Percentiles rank a stretch among this genome's conserved stretches.
Conservation (phyloP, 139 green algal species). For the Micractinium sp. region DNA sequence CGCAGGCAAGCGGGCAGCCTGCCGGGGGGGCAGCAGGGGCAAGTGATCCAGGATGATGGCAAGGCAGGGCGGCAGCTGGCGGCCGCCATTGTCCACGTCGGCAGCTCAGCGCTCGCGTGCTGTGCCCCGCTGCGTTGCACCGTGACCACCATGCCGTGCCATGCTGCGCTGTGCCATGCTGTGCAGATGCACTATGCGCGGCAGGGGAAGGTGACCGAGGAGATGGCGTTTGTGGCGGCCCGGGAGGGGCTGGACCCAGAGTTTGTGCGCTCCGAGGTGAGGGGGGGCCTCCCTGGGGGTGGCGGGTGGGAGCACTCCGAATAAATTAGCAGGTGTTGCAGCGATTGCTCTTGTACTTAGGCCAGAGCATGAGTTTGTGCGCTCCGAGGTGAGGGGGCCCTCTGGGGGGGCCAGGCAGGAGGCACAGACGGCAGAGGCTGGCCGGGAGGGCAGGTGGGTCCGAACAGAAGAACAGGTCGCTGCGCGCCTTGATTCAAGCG, state of each 20-base stretch:
- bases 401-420: no score
- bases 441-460: no score
- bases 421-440: no score
- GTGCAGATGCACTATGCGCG: slow-evolving; percentile 85
- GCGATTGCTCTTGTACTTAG: not conserved
- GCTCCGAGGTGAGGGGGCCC: slow-evolving; percentile 78
- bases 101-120: no score
- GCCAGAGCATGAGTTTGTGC: slow-evolving; percentile 87
- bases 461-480: no score
- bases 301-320: no score
- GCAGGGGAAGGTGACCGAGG: slow-evolving; percentile 89
- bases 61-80: not conserved
- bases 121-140: not conserved
- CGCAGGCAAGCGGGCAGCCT: slow-evolving; percentile 25
- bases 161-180: not conserved
- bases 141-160: not conserved
- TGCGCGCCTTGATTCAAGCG: no score
- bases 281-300: not conserved
- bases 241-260: slow-evolving; percentile 91
- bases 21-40: not conserved
- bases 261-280: slow-evolving; percentile 90
- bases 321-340: no score
- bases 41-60: not conserved
- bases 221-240: slow-evolving; percentile 93
- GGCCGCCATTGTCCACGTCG: not conserved